phyloP scores from a whole-genome alignment of 176 grass and related monocot genomes.

The Panicum miliaceum region DNA sequence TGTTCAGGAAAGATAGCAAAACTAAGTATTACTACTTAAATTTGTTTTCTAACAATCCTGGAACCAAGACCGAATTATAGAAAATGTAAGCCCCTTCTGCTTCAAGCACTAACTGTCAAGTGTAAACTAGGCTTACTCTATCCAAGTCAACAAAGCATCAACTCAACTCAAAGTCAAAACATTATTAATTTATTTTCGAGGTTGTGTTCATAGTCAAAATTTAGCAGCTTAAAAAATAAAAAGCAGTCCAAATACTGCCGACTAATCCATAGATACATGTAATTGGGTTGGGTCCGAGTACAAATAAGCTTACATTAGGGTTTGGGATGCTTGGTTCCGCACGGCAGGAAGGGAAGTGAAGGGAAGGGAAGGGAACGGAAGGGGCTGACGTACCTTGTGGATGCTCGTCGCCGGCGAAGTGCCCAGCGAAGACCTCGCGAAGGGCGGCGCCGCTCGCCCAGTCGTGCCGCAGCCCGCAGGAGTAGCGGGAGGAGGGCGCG shows the following conservation, averaged over 20 bases:
- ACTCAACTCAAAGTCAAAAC: background rate
- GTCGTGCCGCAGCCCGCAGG: background rate
- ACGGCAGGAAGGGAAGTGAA: background rate
- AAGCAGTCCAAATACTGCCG: background rate
- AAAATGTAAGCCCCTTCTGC: background rate
- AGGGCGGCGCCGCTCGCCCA: background rate
- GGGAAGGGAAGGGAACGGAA: background rate
- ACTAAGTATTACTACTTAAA: background rate
- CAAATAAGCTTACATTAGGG: background rate
- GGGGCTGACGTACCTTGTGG: background rate
- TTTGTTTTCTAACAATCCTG: background rate
- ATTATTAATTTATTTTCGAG: background rate
- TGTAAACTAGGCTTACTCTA: background rate
- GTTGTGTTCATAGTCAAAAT: background rate
- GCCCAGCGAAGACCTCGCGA: background rate
- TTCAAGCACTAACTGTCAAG: background rate
- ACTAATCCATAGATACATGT: background rate
- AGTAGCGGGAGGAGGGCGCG: too few relatives aligned
- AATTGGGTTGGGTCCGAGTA: background rate
- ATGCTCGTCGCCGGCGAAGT: background rate
- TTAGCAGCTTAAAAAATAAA: background rate
- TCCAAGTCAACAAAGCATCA: background rate
- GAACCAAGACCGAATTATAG: constrained; percentile 25
- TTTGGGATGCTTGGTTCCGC: background rate
- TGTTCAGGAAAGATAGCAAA: background rate